Percentiles rank a stretch among this genome's conserved stretches.
Evolutionary conservation across 768 basidiomycete species (phyloP).

Genomic region (Suillus subalutaceus): DNA sequence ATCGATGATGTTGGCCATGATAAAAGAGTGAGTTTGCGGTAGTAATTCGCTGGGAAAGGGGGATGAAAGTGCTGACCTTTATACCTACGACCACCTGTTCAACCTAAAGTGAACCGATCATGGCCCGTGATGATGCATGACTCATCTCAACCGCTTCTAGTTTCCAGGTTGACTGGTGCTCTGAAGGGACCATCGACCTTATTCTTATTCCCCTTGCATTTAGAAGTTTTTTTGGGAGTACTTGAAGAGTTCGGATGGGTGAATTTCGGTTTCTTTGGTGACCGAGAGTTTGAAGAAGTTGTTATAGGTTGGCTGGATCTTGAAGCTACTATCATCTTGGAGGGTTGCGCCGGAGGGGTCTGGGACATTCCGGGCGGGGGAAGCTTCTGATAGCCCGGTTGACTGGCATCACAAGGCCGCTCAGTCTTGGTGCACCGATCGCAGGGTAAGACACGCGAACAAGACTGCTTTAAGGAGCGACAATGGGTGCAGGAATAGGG

Average conservation of each 20-base stretch:
- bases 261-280: neutral
- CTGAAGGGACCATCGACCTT: neutral
- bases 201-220: neutral
- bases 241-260: neutral
- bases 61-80: no score
- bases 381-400: conserved; percentile 24
- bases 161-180: neutral
- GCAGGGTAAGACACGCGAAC: conserved; percentile 31
- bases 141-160: neutral
- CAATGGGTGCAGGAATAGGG: conserved; percentile 25
- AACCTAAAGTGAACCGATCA: no score
- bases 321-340: neutral
- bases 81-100: no score
- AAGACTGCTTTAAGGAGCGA: conserved; percentile 14
- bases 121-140: no score
- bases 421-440: conserved; percentile 23
- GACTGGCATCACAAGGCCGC: conserved; percentile 2
- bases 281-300: neutral
- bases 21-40: no score
- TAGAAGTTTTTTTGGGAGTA: neutral
- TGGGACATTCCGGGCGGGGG: conserved; percentile 21
- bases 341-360: neutral
- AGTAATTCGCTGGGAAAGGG: no score
- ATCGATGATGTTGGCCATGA: no score
- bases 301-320: no score